Percentiles rank a stretch among this genome's conserved stretches.
phyloP scores from a whole-genome alignment of 2,329 filamentous ascomycete species.

The Didymella lethalis region DNA sequence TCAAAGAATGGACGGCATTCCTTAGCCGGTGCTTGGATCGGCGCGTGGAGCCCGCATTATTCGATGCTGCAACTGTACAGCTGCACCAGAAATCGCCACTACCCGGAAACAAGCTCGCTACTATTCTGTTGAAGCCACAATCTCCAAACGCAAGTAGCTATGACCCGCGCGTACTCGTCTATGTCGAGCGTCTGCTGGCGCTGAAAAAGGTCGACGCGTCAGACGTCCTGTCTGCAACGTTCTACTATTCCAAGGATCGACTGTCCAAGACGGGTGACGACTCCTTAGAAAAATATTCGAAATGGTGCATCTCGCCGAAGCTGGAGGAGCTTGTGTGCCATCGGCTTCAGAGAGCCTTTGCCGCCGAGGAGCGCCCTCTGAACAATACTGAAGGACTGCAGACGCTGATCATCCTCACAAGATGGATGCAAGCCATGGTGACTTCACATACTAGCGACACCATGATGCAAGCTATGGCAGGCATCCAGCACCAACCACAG shows the following conservation, averaged over 20 bases:
- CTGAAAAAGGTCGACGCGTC: constrained; percentile 46
- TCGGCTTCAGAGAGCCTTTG: constrained; percentile 48
- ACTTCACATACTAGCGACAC: constrained; percentile 50
- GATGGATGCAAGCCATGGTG: constrained; percentile 53
- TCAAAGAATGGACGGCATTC: constrained; percentile 46
- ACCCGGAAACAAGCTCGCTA: constrained; percentile 47
- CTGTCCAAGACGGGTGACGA: constrained; percentile 35
- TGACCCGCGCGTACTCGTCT: constrained; percentile 48
- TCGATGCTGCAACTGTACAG: constrained; percentile 44
- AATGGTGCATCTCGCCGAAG: constrained; percentile 47
- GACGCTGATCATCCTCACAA: constrained; percentile 41
- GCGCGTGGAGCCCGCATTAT: constrained; percentile 43
- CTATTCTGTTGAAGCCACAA: constrained; percentile 46
- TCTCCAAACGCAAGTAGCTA: constrained; percentile 35
- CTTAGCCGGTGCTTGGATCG: constrained; percentile 47
- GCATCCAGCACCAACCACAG: constrained; percentile 57
- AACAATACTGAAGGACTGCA: constrained; percentile 42
- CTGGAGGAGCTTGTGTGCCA: constrained; percentile 51
- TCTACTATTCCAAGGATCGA: constrained; percentile 47
- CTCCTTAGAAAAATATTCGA: constrained; percentile 30
- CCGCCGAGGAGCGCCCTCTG: constrained; percentile 43
- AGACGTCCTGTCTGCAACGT: constrained; percentile 44
- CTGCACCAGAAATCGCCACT: constrained; percentile 47
- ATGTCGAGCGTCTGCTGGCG: constrained; percentile 46
- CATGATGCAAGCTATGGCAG: constrained; percentile 52